Evolutionary conservation across 805 yeast species (phyloP).

Genomic region (Cyberlindnera nakhonratchasimensis): DNA sequence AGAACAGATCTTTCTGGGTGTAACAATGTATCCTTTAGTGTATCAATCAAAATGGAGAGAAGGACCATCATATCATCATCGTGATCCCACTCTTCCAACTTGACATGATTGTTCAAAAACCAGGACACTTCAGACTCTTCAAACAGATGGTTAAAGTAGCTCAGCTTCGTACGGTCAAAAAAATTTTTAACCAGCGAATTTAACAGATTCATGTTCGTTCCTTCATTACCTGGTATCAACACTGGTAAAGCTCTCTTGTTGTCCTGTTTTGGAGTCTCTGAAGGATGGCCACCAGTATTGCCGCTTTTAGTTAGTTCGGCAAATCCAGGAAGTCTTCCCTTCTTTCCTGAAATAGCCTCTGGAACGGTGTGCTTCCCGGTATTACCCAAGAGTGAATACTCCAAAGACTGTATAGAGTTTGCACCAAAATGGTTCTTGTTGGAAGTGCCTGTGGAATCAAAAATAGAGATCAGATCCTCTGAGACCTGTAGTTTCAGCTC

Average conservation of each 20-base stretch:
- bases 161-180: constrained; percentile 13
- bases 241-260: constrained; percentile 15
- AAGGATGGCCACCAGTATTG: background rate
- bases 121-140: constrained; percentile 11
- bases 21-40: constrained; percentile 14
- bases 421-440: constrained; percentile 14
- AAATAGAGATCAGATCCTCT: constrained; percentile 25
- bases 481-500: constrained; percentile 18
- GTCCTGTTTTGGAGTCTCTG: background rate
- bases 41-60: constrained; percentile 20
- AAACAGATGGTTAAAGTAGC: constrained; percentile 19
- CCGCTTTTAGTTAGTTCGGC: constrained; percentile 1
- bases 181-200: constrained; percentile 13
- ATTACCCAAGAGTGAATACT: constrained; percentile 7
- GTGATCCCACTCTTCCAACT: constrained; percentile 11
- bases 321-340: background rate
- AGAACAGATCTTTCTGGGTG: constrained; percentile 2
- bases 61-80: constrained; percentile 24
- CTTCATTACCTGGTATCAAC: constrained; percentile 4
- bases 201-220: constrained; percentile 12
- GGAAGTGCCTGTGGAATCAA: constrained; percentile 20
- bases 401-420: constrained; percentile 15
- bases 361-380: background rate
- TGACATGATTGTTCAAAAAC: constrained; percentile 13
- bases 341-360: background rate